Conservation (phyloP, 129 eudicot species). For the Erigeron canadensis region DNA sequence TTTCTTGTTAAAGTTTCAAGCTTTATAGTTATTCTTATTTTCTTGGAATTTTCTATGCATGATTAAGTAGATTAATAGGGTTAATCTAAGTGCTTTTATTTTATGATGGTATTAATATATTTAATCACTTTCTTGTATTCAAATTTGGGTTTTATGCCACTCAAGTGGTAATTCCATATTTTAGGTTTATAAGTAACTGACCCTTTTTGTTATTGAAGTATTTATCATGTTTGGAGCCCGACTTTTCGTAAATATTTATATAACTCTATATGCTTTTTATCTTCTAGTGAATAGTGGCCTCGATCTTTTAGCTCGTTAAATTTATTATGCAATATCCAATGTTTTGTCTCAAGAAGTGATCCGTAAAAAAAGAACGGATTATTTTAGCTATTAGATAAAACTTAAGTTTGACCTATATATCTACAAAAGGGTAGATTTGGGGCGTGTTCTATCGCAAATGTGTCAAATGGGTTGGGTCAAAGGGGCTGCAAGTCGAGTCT, state of each 20-base stretch:
- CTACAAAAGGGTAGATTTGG: no score
- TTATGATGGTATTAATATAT: background rate
- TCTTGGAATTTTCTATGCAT: background rate
- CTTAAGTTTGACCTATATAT: background rate
- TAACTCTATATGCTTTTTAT: background rate
- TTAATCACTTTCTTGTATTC: background rate
- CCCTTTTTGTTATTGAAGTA: background rate
- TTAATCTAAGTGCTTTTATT: background rate
- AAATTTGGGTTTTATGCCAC: background rate
- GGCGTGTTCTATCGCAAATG: no score
- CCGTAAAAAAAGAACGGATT: background rate
- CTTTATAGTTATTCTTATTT: background rate
- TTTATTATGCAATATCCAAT: background rate
- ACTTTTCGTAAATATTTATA: background rate
- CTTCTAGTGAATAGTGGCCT: background rate
- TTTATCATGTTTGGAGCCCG: background rate
- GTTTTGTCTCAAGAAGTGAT: background rate
- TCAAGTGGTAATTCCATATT: background rate
- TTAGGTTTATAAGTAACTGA: background rate
- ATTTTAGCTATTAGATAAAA: background rate
- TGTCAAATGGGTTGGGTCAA: background rate
- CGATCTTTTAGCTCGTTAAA: conserved; percentile 12
- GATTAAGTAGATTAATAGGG: background rate
- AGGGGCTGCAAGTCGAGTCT: no score
- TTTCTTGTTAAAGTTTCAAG: background rate